Base-by-base conservation (phyloP, 2,329 filamentous ascomycete species). In the Furcasterigmium furcatum region DNA sequence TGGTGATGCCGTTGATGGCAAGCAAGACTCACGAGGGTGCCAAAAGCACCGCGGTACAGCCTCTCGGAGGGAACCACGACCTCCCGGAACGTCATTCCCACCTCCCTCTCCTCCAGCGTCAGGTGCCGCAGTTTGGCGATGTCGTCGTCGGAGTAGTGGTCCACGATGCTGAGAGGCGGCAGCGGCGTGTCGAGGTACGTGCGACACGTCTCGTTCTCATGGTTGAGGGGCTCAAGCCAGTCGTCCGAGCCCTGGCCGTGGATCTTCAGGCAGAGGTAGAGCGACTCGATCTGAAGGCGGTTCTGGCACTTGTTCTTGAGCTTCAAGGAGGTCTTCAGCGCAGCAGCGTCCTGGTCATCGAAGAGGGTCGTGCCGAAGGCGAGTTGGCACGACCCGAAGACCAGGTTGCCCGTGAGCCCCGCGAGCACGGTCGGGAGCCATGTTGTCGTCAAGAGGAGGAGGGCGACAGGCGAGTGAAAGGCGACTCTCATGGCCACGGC, bases 221-320 rank as follows among this genome's bases (percentile, higher is more conserved):
- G 10, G 9, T 16, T 69, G 41, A 69, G 49, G 46, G 46, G 2
- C 19, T 38, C 12, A 68, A 39, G 0, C 60, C 63, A 0, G 32
- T 51, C 2, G 49, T 47, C 9, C 47, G 24, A 51, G 51, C 48
- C 71, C 9, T 16, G 34, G 73, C 52, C 68, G 64, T 4, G 61
- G 50, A 4, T 57, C 50, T 10, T 43, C 19, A 66, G 38, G 30
- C 71, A 74, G 0, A 73, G 46, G 14, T 65, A 70, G 9, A 70
- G 50, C 3, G 68, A 70, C 16, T 47, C 44, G 16, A 57, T 46
- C 13, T 29, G 50, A 22, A 60, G 50, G 1, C 45, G 51, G 25
- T 64, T 69, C 24, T 57, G 48, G 46, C 67, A 71, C 2, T 53
- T 42, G 13, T 49, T 48, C 13, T 51, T 48, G 6, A 49, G 44